Base-by-base conservation (phyloP, 345 rosid species). In the Euphorbia lathyris region DNA sequence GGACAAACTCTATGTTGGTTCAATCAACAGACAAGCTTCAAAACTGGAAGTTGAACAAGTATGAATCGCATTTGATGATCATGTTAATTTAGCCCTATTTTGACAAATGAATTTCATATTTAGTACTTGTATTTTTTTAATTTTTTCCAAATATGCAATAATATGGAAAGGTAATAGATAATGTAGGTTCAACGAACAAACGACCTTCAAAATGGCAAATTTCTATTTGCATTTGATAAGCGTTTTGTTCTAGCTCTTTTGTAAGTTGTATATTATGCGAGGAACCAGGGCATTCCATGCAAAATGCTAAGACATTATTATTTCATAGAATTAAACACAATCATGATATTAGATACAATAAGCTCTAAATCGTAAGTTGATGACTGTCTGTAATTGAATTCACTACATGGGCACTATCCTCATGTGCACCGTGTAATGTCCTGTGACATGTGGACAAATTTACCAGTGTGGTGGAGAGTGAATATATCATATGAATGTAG, bases 1-100 rank as follows among this genome's bases (percentile, higher is more conserved):
- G 53, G 90, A 86, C 25, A 93, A 91, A 73, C 78, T 93, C 72
- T 93, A 89, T 75, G 91, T 88, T 79, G 86, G 96, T 76, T 75
- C 86, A 76, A 74, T 93, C 69, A 81, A 78, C 88, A 89, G 72
- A 80, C 89, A 77, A 58, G 84, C 97, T 66, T 75, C 92, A 58
- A 83, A 73, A 78, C 57, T 66, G 71, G 98, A 91, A 58, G 76
- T 93, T 45, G 85, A 86, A 58, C 94, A 93, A 81, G 96, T 93
- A 85, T 77, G 78, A 58, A 32, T 42, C 32, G 30, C 19, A 29
- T 73, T 65, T 34, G 16, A 63, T 74, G 27, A 51, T 72, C 59
- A 47, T 19, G 47, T 61, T 50, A 55, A 50, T 38, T 58, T 4
- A 13, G 23, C 53, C 53, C 51, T 42, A 50, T 13, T 8, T 73